A percentile compares a stretch with the other conserved stretches of the same genome.
Evolutionary conservation across 2,329 filamentous ascomycete species (phyloP).

Genomic region (Rutstroemia sp.): DNA sequence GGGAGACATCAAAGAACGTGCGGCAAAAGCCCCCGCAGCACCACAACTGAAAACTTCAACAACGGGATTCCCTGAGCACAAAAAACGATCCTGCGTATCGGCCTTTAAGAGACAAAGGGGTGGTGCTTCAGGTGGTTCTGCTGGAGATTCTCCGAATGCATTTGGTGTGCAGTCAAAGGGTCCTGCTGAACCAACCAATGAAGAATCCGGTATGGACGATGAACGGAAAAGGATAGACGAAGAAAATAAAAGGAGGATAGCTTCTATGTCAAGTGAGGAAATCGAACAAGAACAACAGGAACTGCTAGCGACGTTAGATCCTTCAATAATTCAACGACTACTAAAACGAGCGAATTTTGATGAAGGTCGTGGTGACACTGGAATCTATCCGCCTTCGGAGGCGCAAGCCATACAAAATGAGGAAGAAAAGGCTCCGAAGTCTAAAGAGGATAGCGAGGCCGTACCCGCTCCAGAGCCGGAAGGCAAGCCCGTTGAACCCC

Average conservation of each 20-base stretch:
- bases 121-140: constrained; percentile 7
- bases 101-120: constrained; percentile 68
- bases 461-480: constrained; percentile 19
- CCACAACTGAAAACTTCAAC: constrained; percentile 49
- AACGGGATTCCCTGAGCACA: constrained; percentile 83
- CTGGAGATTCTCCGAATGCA: constrained; percentile 15
- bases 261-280: constrained; percentile 72
- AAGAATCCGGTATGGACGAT: constrained; percentile 33
- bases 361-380: constrained; percentile 28
- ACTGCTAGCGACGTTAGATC: constrained; percentile 69
- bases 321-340: constrained; percentile 68
- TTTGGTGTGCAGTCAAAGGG: constrained; percentile 13
- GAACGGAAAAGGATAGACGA: constrained; percentile 71
- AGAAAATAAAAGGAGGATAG: constrained; percentile 70
- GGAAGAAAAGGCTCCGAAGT: neutral
- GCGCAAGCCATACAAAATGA: neutral
- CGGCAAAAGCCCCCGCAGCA: constrained; percentile 54
- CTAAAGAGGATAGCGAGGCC: neutral
- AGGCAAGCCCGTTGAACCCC: constrained; percentile 30
- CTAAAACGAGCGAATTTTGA: constrained; percentile 39
- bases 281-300: constrained; percentile 76
- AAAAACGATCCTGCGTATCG: constrained; percentile 65
- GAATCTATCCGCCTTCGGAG: constrained; percentile 15
- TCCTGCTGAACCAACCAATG: constrained; percentile 17
- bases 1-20: constrained; percentile 73